Evolutionary conservation across 2,329 filamentous ascomycete species (phyloP), one percentile per base, ranked within the genome.

Genomic region (Talaromyces pinophilus): DNA sequence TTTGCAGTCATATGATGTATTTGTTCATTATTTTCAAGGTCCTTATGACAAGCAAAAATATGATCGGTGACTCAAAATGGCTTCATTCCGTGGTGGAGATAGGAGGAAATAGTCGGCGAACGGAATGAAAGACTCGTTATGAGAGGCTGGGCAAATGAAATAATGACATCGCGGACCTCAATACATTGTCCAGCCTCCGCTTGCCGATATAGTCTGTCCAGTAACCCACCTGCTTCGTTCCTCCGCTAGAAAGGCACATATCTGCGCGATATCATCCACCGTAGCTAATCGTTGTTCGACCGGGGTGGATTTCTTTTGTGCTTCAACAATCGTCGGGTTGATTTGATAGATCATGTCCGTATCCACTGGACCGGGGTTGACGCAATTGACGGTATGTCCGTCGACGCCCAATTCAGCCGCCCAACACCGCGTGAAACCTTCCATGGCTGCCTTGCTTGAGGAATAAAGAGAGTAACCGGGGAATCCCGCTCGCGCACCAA

Each of bases 401-500:
- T 69, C 72, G 80, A 88, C 84, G 0, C 87, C 87, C 7, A 89
- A 76, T 75, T 90, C 87, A 0, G 81, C 80, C 0, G 88, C 87
- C 82, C 86, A 86, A 55, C 80, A 82, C 7, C 87, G 78, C 10
- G 87, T 89, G 63, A 89, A 74, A 0, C 82, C 85, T 73, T 90
- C 87, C 25, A 89, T 73, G 6, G 86, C 87, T 0, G 85, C 85
- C 72, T 89, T 89, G 4, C 82, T 84, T 0, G 84, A 82, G 55
- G 81, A 81, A 72, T 89, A 89, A 2, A 87, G 72, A 2, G 82
- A 78, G 3, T 85, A 69, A 1, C 77, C 73, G 1, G 79, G 73
- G 65, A 85, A 82, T 0, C 82, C 84, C 2, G 70, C 44, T 28
- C 63, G 57, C 11, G 22, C 46, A 48, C 30, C 63, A 8, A 65